These are phyloP conservation scores for Beauveria rudraprayagi DNA, from an alignment of 2,329 filamentous ascomycete species.

Conservation along the genomic window DNA sequence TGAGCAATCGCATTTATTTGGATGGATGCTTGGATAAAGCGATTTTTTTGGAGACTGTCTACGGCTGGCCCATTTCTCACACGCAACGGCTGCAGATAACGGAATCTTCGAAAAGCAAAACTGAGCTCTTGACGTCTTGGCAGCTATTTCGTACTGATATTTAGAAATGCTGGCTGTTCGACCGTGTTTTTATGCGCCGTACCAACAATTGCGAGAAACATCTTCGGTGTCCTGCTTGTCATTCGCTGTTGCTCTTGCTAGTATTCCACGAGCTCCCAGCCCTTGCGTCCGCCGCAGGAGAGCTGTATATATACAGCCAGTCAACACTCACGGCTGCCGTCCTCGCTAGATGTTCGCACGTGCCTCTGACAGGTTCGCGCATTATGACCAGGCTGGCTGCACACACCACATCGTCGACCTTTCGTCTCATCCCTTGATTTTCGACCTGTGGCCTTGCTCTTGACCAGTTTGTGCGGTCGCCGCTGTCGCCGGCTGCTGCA, in stretches of 20 bases:
- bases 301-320: background rate
- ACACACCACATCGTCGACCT: no score
- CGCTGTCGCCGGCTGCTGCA: no score
- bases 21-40: background rate
- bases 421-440: no score
- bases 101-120: background rate
- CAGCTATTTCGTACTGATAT: background rate
- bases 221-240: background rate
- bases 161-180: background rate
- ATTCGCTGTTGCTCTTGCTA: no score
- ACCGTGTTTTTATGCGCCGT: background rate
- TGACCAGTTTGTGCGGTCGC: no score
- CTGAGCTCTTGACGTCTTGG: background rate
- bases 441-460: no score
- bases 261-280: no score
- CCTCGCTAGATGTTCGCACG: no score
- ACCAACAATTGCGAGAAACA: background rate
- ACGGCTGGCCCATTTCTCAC: background rate
- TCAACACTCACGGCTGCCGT: no score
- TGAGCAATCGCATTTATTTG: background rate
- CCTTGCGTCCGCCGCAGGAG: background rate
- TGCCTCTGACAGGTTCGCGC: no score
- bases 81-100: background rate
- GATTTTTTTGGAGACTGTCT: background rate
- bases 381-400: no score